These are phyloP conservation scores for Apiotrichum veenhuisii DNA, from an alignment of 1,284 basidiomycete genomes.

Conservation along the genomic window DNA sequence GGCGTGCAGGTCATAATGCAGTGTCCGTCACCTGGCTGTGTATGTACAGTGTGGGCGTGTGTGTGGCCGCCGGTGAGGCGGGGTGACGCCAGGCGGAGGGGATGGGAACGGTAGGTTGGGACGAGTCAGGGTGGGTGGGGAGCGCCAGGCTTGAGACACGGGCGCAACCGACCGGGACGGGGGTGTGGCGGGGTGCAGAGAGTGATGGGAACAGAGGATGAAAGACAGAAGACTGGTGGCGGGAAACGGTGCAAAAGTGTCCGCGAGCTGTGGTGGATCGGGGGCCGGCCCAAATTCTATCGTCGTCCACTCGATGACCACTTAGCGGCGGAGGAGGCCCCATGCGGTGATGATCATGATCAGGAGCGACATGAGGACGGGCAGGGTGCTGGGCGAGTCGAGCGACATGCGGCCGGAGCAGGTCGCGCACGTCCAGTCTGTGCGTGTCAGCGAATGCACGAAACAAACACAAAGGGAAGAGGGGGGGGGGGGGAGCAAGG, in stretches of 20 bases:
- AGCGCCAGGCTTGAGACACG: too few species aligned
- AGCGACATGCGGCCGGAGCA: conserved; percentile 57
- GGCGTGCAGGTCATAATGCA: conserved; percentile 6
- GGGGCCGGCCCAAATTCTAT: conserved; percentile 12
- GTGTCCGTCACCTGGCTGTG: conserved; percentile 4
- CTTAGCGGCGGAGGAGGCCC: conserved; percentile 55
- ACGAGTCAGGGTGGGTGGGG: too few species aligned
- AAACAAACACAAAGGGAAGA: too few species aligned
- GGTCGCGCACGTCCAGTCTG: conserved; percentile 64
- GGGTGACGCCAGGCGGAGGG: neutral
- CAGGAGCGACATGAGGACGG: conserved; percentile 63
- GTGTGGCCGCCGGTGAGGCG: neutral
- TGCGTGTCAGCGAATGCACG: too few species aligned
- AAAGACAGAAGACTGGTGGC: too few species aligned
- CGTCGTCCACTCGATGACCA: conserved; percentile 36
- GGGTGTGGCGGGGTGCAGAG: too few species aligned
- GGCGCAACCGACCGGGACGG: too few species aligned
- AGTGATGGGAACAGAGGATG: too few species aligned
- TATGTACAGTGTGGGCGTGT: neutral
- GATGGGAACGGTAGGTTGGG: too few species aligned
- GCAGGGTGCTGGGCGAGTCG: conserved; percentile 62
- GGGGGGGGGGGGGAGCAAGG: too few species aligned
- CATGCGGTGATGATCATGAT: conserved; percentile 70
- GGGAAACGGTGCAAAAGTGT: conserved; percentile 4
- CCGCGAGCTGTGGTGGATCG: conserved; percentile 45